Base-by-base conservation (phyloP, 1,139 yeast species). In the Kodamaea suecica region DNA sequence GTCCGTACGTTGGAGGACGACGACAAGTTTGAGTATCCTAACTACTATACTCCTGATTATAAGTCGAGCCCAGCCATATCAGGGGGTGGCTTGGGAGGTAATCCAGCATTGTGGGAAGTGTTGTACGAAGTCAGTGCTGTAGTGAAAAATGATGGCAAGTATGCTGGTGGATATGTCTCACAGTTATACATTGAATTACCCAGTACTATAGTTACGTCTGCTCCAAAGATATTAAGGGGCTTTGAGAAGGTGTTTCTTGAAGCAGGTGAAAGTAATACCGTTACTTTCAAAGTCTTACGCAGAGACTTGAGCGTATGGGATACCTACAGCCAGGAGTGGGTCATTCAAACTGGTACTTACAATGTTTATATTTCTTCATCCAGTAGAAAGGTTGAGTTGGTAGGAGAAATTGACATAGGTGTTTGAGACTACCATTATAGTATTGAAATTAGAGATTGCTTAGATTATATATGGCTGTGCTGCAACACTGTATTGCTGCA, bases 281-380 rank as follows among this genome's bases (percentile, higher is more conserved):
- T 76, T 9, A 51, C 49, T 19, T 79, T 79, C 48, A 66, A 68
- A 33, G 58, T 80, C 17, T 55, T 66, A 40, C 70, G 76, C 45
- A 64, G 81, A 40, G 85, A 80, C 52, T 56, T 80, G 46, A 67
- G 80, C 41, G 60, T 71, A 20, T 80, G 84, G 84, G 83, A 78
- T 50, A 60, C 73, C 1, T 64, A 52, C 21, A 64, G 70, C 11
- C 83, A 78, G 51, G 74, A 76, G 38, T 80, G 86, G 85, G 61
- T 76, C 17, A 69, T 79, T 26, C 78, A 72, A 44, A 70, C 74
- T 4, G 85, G 85, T 3, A 63, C 69, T 11, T 80, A 78, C 55
- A 70, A 65, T 37, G 56, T 78, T 9, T 76, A 67, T 43, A 64
- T 78, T 33, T 74, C 80, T 0, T 64, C 75, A 11, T 70, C 79